Evolutionary conservation across 2,329 filamentous ascomycete genomes (phyloP).

Genomic region (Colletotrichum kahawae): DNA sequence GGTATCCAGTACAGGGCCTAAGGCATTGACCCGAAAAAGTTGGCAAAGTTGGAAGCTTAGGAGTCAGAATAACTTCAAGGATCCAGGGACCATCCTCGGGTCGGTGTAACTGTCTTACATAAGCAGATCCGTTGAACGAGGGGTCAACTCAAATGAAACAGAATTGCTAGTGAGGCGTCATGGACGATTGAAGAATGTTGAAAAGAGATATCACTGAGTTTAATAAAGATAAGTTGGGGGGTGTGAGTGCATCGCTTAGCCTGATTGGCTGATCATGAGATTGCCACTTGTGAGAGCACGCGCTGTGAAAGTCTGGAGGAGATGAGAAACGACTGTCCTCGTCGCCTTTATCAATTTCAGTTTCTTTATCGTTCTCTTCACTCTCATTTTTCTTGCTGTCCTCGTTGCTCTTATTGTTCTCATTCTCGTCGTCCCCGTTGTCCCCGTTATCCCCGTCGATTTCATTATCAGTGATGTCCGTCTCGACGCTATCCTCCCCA

Average conservation of each 20-base stretch:
- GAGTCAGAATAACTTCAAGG: not conserved
- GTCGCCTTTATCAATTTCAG: too few species aligned
- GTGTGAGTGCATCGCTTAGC: not conserved
- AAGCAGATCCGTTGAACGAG: not conserved
- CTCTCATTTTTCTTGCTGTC: rapidly evolving
- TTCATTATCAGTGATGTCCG: too few species aligned
- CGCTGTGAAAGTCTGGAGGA: not conserved
- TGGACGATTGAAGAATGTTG: not conserved
- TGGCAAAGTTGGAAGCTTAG: constrained; percentile 8
- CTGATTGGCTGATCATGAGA: not conserved
- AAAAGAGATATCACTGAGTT: not conserved
- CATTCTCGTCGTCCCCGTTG: too few species aligned
- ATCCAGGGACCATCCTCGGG: constrained; percentile 1
- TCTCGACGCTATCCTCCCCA: too few species aligned
- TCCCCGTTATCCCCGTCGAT: too few species aligned
- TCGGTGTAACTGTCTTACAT: not conserved
- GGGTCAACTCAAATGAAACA: rapidly evolving
- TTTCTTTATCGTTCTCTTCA: not conserved
- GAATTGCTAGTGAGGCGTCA: not conserved
- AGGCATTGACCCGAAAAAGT: not conserved
- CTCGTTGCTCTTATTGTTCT: not conserved
- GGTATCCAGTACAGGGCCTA: not conserved
- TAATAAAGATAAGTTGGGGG: rapidly evolving
- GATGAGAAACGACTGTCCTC: not conserved
- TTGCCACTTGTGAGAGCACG: not conserved